Base-by-base conservation (phyloP, 495 filamentous ascomycete species). In the Pseudomonodictys pantanalensis region DNA sequence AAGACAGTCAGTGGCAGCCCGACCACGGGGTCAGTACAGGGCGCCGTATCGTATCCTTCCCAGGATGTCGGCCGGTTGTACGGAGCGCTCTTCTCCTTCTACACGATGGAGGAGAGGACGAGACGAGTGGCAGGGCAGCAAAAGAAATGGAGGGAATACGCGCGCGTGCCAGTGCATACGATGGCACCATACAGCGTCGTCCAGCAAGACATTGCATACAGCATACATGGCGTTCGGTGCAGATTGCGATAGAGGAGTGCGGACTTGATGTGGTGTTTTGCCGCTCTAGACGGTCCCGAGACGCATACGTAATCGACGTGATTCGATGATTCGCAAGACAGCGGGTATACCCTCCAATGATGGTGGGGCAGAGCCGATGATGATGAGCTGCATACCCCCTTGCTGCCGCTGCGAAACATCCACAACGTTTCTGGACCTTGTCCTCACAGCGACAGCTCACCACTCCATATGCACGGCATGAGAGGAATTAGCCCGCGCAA, bases 261-360 rank as follows among this genome's bases (percentile, higher is more conserved):
- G 56, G 18, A 6, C 1, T 26, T 1, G 42, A 6, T n/a, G 55
- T 48, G 26, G 45, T 60, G 26, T 50, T 22, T 33, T 20, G 41
- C 20, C 30, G 22, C 39, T 33, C 17, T 26, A 35, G 17, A 23
- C 8, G 35, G 9, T 22, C 20, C 46, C 41, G 46, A 29, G 45
- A 58, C 42, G n/a, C n/a, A n/a, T n/a, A 56, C 60, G 60, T 63
- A 63, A 63, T 57, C 60, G 60, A 41, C 24, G 49, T 62, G 59
- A 56, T 43, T 48, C n/a, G 33, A 55, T 62, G 59, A 56, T 43
- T 48, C n/a, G 52, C 43, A 56, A 5, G 24, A 30, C 24, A 15
- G 59, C 59, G 51, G 51, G 45, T 42, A 52, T 60, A 38, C 52
- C 45, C 54, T 63, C 60, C 60, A 63, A 57, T 57, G 17, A 53